These are phyloP conservation scores for Jimgerdemannia flammicorona DNA, from an alignment of 192 early-diverging fungal species.

Conservation along the genomic window DNA sequence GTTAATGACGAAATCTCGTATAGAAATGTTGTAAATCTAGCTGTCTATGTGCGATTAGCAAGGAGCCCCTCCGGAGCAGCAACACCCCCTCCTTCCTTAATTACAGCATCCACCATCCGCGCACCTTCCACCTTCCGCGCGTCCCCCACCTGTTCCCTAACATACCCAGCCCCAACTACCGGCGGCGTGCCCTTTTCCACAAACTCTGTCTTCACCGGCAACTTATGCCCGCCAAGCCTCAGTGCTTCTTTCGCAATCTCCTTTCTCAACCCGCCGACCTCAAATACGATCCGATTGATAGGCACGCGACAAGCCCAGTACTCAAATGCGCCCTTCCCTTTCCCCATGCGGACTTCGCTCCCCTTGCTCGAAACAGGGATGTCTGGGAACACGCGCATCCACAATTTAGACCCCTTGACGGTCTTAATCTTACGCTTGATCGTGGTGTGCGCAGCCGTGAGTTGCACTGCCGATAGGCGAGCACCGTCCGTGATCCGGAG, in stretches of 20 bases:
- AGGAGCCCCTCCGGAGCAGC: no score
- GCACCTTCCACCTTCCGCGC: no score
- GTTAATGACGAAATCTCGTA: no score
- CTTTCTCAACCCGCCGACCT: constrained; percentile 77
- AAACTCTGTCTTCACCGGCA: constrained; percentile 70
- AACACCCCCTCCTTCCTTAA: no score
- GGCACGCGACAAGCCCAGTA: constrained; percentile 91
- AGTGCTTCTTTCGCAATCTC: constrained; percentile 80
- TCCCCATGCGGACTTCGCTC: constrained; percentile 94
- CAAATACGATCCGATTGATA: constrained; percentile 86
- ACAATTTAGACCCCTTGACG: constrained; percentile 83
- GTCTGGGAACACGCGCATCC: constrained; percentile 87
- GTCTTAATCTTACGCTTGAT: constrained; percentile 79
- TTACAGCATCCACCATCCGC: no score
- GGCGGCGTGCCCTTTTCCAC: constrained; percentile 48
- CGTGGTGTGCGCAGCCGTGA: constrained; percentile 71
- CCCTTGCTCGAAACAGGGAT: constrained; percentile 91
- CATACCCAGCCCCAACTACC: constrained; percentile 33
- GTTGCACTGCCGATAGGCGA: constrained; percentile 76
- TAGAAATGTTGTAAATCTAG: no score
- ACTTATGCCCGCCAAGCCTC: constrained; percentile 53
- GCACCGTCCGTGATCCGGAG: constrained; percentile 82
- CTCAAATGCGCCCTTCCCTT: constrained; percentile 93
- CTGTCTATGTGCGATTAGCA: no score
- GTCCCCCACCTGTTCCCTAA: background rate